Conservation (phyloP, 139 green algal species). For the Pleodorina starrii region DNA sequence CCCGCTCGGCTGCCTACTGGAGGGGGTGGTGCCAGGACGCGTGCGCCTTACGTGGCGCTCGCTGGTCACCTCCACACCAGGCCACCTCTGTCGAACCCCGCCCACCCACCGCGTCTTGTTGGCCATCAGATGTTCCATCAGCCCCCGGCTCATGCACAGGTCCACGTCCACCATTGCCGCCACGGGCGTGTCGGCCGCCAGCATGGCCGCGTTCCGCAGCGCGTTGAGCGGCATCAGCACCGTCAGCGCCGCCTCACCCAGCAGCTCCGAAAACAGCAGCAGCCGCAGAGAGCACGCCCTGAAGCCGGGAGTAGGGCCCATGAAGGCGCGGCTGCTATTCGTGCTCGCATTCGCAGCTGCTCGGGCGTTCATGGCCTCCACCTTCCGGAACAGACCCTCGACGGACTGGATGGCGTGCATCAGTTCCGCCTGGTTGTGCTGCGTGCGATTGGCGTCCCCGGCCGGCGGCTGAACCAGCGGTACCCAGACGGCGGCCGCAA, state of each 20-base stretch:
- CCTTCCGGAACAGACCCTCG: neutral
- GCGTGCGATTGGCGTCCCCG: neutral
- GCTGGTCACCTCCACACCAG: too few relatives aligned
- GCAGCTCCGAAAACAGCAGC: constrained; percentile 52
- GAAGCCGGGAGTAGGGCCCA: neutral
- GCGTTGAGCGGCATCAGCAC: constrained; percentile 63
- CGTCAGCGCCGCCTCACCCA: constrained; percentile 47
- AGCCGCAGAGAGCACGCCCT: neutral
- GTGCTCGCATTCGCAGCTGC: neutral
- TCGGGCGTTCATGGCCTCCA: neutral
- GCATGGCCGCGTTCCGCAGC: constrained; percentile 55
- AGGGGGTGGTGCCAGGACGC: too few relatives aligned
- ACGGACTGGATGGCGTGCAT: neutral
- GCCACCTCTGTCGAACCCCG: too few relatives aligned
- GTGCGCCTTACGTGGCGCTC: too few relatives aligned
- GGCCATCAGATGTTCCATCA: neutral
- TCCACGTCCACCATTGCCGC: constrained; percentile 60
- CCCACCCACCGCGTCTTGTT: constrained; percentile 6
- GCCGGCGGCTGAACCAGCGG: neutral
- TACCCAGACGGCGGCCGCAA: neutral
- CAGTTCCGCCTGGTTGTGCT: neutral
- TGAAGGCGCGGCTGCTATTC: neutral
- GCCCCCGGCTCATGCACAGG: constrained; percentile 17
- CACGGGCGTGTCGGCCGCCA: constrained; percentile 49
- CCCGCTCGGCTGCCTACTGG: too few relatives aligned